Evolutionary conservation across 208 protist genomes (phyloP).

Genomic region (Trypanosoma platydactyli): DNA sequence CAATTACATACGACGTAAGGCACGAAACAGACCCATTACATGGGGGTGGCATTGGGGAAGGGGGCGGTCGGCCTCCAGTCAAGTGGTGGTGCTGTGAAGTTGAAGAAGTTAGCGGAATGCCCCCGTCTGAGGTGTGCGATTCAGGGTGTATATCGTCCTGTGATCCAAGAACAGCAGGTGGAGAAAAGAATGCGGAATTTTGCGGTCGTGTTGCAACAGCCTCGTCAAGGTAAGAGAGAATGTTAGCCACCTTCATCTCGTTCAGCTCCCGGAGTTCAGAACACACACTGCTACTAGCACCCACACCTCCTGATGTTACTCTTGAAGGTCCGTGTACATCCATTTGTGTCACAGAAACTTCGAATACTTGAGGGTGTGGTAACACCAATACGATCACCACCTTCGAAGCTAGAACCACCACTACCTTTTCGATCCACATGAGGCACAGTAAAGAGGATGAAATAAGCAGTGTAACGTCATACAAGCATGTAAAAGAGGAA

Average conservation of each 20-base stretch:
- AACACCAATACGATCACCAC: neutral
- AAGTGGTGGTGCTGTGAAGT: neutral
- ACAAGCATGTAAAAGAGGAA: neutral
- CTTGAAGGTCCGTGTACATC: neutral
- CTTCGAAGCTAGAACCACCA: neutral
- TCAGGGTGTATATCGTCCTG: conserved; percentile 5
- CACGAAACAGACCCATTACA: conserved; percentile 28
- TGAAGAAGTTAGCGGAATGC: conserved; percentile 2
- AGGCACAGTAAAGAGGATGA: neutral
- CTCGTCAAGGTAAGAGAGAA: conserved; percentile 80
- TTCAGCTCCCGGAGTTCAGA: conserved; percentile 89
- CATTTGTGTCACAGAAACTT: neutral
- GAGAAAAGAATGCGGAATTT: neutral
- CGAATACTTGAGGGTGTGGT: neutral
- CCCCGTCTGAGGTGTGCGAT: conserved; percentile 4
- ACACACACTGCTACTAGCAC: conserved; percentile 42
- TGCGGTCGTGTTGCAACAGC: conserved; percentile 26
- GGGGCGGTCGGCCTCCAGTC: neutral
- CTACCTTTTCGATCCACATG: neutral
- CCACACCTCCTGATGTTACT: neutral
- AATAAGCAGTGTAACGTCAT: neutral
- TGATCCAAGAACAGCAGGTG: neutral
- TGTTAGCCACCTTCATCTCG: conserved; percentile 84
- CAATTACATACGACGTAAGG: conserved; percentile 23
- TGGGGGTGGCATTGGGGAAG: neutral